Evolutionary conservation across 305 asterid genomes (phyloP), one percentile per base, ranked within the genome.

Genomic region (Fraxinus ornus): DNA sequence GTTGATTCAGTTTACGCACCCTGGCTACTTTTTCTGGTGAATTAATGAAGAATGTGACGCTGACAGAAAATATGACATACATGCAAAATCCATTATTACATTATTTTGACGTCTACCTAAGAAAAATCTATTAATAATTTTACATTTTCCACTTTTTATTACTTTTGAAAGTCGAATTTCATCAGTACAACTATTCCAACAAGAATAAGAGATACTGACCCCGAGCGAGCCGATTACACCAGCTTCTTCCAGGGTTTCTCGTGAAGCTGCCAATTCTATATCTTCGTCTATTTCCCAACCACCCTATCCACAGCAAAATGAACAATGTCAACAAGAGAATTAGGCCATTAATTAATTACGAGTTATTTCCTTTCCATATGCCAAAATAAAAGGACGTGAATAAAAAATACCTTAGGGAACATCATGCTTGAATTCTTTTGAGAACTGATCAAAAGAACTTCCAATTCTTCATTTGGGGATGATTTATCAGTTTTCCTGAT

Each of bases 201-300:
- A 19, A 60, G 22, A 52, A 17, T 7, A 5, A 39, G 41, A 81
- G 79, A 30, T 15, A 85, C 92, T 84, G 13, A 93, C 98, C 91
- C 88, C 93, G 21, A 95, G 89, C 37, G 62, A 36, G 78, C 99
- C 99, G 52, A 89, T 74, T 2, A 95, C 98, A 2, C 99, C 98
- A 60, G 97, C 97, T 88, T 95, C 99, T 85, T 95, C 99, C 39
- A 92, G 81, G 39, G 99, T 95, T 88, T 95, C 99, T 28, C 99
- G 76, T 9, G 85, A 81, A 44, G 98, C 99, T 5, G 99, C 99
- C 70, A 93, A 89, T 91, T 91, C 93, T 80, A 93, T 89, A 78
- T 93, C 83, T 76, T 95, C 99, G 83, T 95, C 99, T 32, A 89
- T 89, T 88, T 95, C 99, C 99, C 99, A 95, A 81, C 99, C 99